Conservation (phyloP, 371 early-diverging fungal species). For the Lichtheimia hyalospora region DNA sequence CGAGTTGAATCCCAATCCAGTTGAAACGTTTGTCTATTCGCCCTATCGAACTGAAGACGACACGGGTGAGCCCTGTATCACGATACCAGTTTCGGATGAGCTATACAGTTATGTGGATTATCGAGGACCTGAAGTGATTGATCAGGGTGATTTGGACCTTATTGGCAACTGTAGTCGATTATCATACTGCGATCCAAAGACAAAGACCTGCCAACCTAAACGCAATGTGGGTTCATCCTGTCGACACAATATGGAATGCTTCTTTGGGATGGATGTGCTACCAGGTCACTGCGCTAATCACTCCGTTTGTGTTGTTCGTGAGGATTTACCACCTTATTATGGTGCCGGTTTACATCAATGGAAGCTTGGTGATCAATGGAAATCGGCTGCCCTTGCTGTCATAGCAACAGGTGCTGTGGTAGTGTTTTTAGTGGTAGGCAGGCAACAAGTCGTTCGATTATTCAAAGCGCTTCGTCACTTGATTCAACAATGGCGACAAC, state of each 20-base stretch:
- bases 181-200: slow-evolving; percentile 44
- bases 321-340: slow-evolving; percentile 42
- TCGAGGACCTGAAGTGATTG: slow-evolving; percentile 42
- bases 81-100: slow-evolving; percentile 42
- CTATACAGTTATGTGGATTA: slow-evolving; percentile 41
- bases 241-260: slow-evolving; percentile 43
- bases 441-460: slow-evolving; percentile 31
- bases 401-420: slow-evolving; percentile 34
- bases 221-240: slow-evolving; percentile 33
- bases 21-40: slow-evolving; percentile 36
- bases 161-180: slow-evolving; percentile 48
- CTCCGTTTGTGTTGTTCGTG: slow-evolving; percentile 27
- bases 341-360: slow-evolving; percentile 27
- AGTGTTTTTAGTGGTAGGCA: slow-evolving; percentile 27
- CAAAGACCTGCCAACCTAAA: slow-evolving; percentile 48
- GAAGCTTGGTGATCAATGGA: slow-evolving; percentile 48
- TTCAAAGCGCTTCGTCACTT: slow-evolving; percentile 18
- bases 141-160: slow-evolving; percentile 33
- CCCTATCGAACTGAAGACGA: slow-evolving; percentile 28
- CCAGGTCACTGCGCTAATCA: slow-evolving; percentile 45
- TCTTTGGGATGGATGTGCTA: slow-evolving; percentile 31
- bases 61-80: slow-evolving; percentile 39
- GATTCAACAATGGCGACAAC: slow-evolving; percentile 39
- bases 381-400: slow-evolving; percentile 32
- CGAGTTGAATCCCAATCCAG: slow-evolving; percentile 33